phyloP scores from a whole-genome alignment of 2,329 filamentous ascomycete genomes.

The Pseudogymnoascus sp. region DNA sequence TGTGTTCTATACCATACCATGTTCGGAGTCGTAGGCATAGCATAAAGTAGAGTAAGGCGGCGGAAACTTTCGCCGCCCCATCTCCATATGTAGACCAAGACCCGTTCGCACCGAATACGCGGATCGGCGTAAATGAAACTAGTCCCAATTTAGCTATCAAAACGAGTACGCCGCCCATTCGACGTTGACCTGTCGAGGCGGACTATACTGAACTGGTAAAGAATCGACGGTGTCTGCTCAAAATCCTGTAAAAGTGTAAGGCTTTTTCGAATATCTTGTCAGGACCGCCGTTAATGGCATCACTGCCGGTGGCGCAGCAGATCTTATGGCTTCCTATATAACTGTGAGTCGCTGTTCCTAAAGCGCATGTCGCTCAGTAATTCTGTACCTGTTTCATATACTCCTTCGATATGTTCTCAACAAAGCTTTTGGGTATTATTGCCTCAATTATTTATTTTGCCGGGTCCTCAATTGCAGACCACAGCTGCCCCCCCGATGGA shows the following conservation, averaged over 20 bases:
- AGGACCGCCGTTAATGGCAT: background rate
- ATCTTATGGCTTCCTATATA: background rate
- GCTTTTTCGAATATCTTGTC: background rate
- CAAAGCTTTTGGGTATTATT: background rate
- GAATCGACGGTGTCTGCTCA: background rate
- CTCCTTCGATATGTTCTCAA: background rate
- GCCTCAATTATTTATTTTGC: background rate
- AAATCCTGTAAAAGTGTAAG: background rate
- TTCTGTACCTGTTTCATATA: background rate
- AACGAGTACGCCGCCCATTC: background rate
- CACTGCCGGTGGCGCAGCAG: background rate
- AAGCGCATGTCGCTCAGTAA: background rate
- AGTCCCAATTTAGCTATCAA: background rate
- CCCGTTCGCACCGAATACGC: slow-evolving; percentile 1
- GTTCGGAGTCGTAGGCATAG: background rate
- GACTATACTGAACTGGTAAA: background rate
- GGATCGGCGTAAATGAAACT: background rate
- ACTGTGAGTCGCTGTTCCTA: background rate
- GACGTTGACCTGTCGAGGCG: background rate
- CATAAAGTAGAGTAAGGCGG: background rate
- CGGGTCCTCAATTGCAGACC: background rate
- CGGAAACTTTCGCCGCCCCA: background rate
- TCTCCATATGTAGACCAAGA: background rate
- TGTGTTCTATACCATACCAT: background rate
- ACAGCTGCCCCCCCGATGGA: background rate